Base-by-base conservation (phyloP, 768 basidiomycete species). In the Candolleomyces eurysporus region DNA sequence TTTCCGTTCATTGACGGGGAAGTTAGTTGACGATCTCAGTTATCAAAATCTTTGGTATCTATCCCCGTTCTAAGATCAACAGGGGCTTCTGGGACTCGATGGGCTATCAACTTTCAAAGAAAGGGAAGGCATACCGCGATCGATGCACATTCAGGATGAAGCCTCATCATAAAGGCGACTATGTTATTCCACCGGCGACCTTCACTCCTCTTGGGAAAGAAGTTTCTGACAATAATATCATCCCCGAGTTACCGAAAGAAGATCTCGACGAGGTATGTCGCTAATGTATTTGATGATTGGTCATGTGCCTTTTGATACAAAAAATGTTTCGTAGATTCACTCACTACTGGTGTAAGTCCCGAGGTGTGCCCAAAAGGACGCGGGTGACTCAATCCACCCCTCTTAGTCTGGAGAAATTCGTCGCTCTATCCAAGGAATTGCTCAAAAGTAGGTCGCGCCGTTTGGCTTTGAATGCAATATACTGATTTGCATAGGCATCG, bases 261-360 rank as follows among this genome's bases (percentile, higher is more conserved):
- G 79, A 82, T 61, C 71, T 77, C 57, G 80, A 81, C 59, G 78
- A 84, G 76, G 84, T 85, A 22, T 30, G 67, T 59, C 26, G 26
- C 26, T n/a, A 32, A 65, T 55, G 14, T 11, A 10, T 17, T 31
- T 21, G 16, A 5, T 39, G 26, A 26, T 17, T 8, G 36, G 10
- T 26, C 26, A 26, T 4, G 26, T 26, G 26, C 26, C 26, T 26
- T 26, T 26, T 26, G 26, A 26, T 26, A 26, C 2, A 13, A 36
- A 14, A 31, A 52, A 36, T 22, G 16, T 26, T 30, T 17, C 53
- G 16, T 36, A 87, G 84, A 73, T 87, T 9, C 86, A 88, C 64
- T 76, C 82, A 1, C 76, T 87, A 26, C 76, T 88, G 17, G 79
- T 85, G 85, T 88, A 67, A 59, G 84, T 68, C 43, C 6, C 32